Conservation (phyloP, 805 yeast genomes). For the Metschnikowia anglica region DNA sequence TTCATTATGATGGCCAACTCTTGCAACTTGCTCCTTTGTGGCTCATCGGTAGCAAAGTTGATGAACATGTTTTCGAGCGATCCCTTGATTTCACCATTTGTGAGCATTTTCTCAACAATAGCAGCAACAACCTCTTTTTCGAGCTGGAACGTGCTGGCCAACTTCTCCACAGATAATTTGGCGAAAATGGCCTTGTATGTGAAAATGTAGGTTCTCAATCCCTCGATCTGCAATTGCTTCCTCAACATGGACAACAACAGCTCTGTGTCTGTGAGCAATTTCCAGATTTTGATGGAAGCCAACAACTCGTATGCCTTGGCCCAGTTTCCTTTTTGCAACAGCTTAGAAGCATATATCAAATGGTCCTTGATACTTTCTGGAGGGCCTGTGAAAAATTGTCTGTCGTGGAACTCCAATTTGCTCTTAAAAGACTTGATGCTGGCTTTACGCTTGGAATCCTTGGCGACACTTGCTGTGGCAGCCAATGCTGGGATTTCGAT, state of each 20-base stretch:
- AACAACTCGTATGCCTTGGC: conserved; percentile 67
- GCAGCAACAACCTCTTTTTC: conserved; percentile 54
- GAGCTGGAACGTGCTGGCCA: conserved; percentile 68
- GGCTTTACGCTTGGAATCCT: conserved; percentile 55
- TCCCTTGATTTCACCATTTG: conserved; percentile 74
- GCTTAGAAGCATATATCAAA: conserved; percentile 87
- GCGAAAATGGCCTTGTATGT: conserved; percentile 75
- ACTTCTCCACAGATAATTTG: conserved; percentile 65
- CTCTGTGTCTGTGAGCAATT: conserved; percentile 67
- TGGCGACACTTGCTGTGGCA: conserved; percentile 58
- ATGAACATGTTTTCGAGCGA: conserved; percentile 66
- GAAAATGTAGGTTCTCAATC: conserved; percentile 89
- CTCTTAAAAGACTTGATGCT: conserved; percentile 85
- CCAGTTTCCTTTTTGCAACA: conserved; percentile 91
- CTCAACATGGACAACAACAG: conserved; percentile 68
- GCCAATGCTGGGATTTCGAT: conserved; percentile 85
- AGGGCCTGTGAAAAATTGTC: conserved; percentile 95
- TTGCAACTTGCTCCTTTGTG: conserved; percentile 81
- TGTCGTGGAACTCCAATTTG: conserved; percentile 86
- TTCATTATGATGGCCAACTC: conserved; percentile 81
- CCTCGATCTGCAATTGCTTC: conserved; percentile 81
- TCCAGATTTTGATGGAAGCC: conserved; percentile 81
- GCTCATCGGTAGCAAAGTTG: conserved; percentile 65
- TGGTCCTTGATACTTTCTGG: conserved; percentile 95
- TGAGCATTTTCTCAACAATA: conserved; percentile 72